These are phyloP conservation scores for Lyophyllum decastes DNA, from an alignment of 768 basidiomycete species.

Conservation along the genomic window DNA sequence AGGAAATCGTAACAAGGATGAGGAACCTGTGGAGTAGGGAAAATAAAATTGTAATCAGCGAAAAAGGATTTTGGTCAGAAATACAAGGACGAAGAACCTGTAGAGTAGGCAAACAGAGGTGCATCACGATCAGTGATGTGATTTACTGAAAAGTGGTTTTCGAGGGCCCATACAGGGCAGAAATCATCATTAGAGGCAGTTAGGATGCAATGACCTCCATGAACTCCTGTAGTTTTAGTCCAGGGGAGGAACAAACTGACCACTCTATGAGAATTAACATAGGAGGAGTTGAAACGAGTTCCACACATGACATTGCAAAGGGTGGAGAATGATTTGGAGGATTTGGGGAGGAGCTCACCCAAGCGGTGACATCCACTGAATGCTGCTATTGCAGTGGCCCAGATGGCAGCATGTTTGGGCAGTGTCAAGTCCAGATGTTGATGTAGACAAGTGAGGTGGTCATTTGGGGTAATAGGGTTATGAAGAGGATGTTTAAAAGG, in stretches of 20 bases:
- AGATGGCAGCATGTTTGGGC: constrained; percentile 13
- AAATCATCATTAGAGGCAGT: constrained; percentile 11
- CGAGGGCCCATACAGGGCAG: constrained; percentile 19
- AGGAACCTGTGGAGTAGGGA: too few species aligned
- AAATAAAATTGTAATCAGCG: too few species aligned
- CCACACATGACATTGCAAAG: neutral
- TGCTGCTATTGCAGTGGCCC: constrained; percentile 12
- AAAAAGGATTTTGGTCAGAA: too few species aligned
- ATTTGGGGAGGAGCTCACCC: constrained; percentile 1
- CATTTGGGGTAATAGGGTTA: constrained; percentile 5
- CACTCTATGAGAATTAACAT: neutral
- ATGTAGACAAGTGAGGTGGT: constrained; percentile 10
- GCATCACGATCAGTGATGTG: neutral
- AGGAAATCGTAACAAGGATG: too few species aligned
- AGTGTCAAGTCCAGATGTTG: neutral
- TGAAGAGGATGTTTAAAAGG: constrained; percentile 9
- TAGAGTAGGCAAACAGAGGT: constrained; percentile 18
- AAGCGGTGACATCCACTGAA: constrained; percentile 8
- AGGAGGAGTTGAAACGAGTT: neutral
- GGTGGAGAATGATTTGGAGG: neutral
- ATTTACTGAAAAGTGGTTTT: constrained; percentile 15
- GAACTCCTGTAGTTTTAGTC: constrained; percentile 13
- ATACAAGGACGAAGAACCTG: too few species aligned
- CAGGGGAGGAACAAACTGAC: constrained; percentile 16
- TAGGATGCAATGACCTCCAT: constrained; percentile 10